Base-by-base conservation (phyloP, 1,139 yeast genomes). In the Scheffersomyces quercinus region DNA sequence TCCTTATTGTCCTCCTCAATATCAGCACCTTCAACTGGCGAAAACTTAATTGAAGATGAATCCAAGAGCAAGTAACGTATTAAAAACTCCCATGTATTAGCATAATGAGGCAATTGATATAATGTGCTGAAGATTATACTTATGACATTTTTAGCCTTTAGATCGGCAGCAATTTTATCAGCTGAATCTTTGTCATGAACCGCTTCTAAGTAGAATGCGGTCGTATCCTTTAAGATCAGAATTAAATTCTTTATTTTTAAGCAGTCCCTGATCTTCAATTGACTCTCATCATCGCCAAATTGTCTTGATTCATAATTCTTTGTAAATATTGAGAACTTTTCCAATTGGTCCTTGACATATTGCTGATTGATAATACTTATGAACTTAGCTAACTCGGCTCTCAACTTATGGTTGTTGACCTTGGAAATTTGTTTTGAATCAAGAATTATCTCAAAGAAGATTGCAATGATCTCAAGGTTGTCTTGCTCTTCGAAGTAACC, bases 401-500 rank as follows among this genome's bases (percentile, higher is more conserved):
- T 68, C 26, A 74, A 54, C 32, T 67, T 67, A 8, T 70, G 74
- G 15, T 65, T 45, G 29, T 50, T 49, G 2, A 53, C 29, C 32
- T 48, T 44, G 1, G 50, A 40, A 6, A 47, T 28, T 5, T 28
- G 29, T 33, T 40, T 48, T 15, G 42, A 35, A 13, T 48, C 47
- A 35, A 70, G 74, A 24, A 73, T 64, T 10, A 64, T 44, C 3
- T 68, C 56, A 35, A 81, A 65, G 42, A 79, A 77, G 40, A 66
- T 73, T 38, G 78, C 73, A 3, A 77, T 57, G 20, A 82, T 53
- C 14, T 54, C 55, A 16, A 71, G 52, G 20, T 70, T 65, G 45
- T 84, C 89, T 3, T 69, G 68, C 24, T 80, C 81, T 41, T 81
- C 85, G 38, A 89, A 64, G 51, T 82, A 84, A 0, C 91, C 93